Evolutionary conservation across 2,329 filamentous ascomycete species (phyloP), one percentile per base, ranked within the genome.

Genomic region (Clonostachys rosea): DNA sequence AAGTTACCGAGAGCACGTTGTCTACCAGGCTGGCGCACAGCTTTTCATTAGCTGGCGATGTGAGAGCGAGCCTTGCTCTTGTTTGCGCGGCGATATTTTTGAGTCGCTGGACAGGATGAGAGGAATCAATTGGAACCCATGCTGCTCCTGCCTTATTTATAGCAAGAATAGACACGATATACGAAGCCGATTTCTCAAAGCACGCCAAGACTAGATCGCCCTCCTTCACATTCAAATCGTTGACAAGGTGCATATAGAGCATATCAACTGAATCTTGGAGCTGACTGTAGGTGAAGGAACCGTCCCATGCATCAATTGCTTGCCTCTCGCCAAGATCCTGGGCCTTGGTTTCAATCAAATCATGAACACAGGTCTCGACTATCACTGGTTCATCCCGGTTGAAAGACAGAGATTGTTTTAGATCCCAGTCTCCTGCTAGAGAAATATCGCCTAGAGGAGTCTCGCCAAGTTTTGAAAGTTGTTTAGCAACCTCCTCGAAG

Each of bases 261-360:
- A 17, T 34, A 34, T 45, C 30, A 12, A 17, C 16, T 17, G 34
- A 33, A 17, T 35, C 14, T 17, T 42, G 34, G 16, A 47, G 45
- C 40, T 47, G 20, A 10, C 4, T 20, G 16, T 48, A 48, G n/a
- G 46, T 44, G 18, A 43, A 30, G 11, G 17, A n/a, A 49, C 70
- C 69, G 47, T 74, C 70, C 69, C 69, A 73, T 3, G 70, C 69
- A 42, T 67, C 55, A 30, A 74, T 62, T 2, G 44, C 42, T 7
- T 24, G n/a, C 11, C 18, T n/a, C 13, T 43, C 24, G n/a, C 18
- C 12, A 13, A 12, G 9, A 16, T n/a, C 5, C 2, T 33, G 17
- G 13, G 8, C 42, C 20, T 43, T 12, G 18, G 4, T 43, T 13
- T 18, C 42, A 16, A 43, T n/a, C 14, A 43, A 16, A 24, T 18